Evolutionary conservation across 2,329 filamentous ascomycete species (phyloP).

Genomic region (Trichoderma sp.): DNA sequence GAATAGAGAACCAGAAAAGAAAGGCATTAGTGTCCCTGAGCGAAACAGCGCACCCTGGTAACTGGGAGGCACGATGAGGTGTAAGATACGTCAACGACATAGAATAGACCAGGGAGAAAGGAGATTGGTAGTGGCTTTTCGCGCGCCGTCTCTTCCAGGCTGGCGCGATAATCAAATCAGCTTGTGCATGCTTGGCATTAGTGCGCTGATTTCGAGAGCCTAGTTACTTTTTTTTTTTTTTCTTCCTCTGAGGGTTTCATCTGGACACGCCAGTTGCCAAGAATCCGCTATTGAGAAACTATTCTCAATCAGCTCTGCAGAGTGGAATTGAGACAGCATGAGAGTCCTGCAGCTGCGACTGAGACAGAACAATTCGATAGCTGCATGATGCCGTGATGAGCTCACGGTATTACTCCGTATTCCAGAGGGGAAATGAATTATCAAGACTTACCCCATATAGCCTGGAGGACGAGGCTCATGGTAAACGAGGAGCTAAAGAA

Average conservation of each 20-base stretch:
- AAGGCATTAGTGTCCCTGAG: background rate
- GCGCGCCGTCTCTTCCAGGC: background rate
- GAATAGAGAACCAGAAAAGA: background rate
- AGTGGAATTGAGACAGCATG: background rate
- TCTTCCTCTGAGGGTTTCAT: background rate
- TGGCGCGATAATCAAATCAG: background rate
- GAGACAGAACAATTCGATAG: background rate
- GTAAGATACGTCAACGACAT: conserved; percentile 12
- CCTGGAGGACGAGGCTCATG: background rate
- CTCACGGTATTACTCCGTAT: background rate
- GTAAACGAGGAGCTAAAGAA: background rate
- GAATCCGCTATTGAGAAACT: background rate
- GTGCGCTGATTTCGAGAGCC: background rate
- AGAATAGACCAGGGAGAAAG: background rate
- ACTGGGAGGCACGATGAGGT: conserved; percentile 9
- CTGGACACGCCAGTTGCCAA: background rate
- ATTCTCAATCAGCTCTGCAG: background rate
- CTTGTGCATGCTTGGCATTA: background rate
- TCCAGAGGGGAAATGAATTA: background rate
- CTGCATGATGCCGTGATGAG: background rate
- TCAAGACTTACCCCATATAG: background rate
- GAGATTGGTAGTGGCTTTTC: background rate
- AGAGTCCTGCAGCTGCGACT: background rate
- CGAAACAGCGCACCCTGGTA: background rate
- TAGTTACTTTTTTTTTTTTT: background rate